phyloP scores from a whole-genome alignment of 768 basidiomycete species.

The Asterophora lycoperdoides region DNA sequence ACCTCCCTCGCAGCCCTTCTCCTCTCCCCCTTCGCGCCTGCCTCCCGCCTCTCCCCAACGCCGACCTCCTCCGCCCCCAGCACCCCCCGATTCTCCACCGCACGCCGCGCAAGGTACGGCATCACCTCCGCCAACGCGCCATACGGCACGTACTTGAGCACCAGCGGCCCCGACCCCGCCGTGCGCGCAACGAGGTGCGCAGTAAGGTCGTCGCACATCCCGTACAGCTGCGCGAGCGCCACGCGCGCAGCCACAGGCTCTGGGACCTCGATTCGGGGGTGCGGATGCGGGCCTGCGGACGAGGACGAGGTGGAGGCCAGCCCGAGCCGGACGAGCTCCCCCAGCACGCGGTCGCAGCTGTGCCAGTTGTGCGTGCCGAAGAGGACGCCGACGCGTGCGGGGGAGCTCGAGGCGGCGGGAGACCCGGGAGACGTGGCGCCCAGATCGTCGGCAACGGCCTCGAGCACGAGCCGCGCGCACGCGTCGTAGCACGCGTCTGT shows the following conservation, averaged over 20 bases:
- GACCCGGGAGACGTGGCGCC: too few relatives aligned
- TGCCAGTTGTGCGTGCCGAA: too few relatives aligned
- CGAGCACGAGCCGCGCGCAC: conserved; percentile 55
- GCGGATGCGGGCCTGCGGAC: too few relatives aligned
- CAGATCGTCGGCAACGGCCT: too few relatives aligned
- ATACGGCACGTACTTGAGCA: conserved; percentile 83
- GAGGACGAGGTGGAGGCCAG: too few relatives aligned
- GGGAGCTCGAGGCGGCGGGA: conserved; percentile 36
- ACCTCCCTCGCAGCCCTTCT: conserved; percentile 52
- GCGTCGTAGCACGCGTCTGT: conserved; percentile 74
- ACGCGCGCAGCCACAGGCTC: conserved; percentile 61
- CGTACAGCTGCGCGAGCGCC: conserved; percentile 79
- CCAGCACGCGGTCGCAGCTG: too few relatives aligned
- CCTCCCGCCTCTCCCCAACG: conserved; percentile 51
- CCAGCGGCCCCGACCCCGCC: conserved; percentile 51
- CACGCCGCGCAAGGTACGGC: conserved; percentile 85
- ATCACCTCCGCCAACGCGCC: conserved; percentile 70
- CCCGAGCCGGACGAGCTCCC: too few relatives aligned
- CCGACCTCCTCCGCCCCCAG: conserved; percentile 71
- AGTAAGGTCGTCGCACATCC: conserved; percentile 84
- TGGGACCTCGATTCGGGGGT: conserved; percentile 27
- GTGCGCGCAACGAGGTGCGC: conserved; percentile 54
- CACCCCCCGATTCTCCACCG: conserved; percentile 90
- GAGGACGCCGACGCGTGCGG: conserved; percentile 30
- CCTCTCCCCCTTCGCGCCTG: conserved; percentile 62